These are phyloP conservation scores for Penicillium waksmanii DNA, from an alignment of 495 filamentous ascomycete genomes.

Conservation along the genomic window DNA sequence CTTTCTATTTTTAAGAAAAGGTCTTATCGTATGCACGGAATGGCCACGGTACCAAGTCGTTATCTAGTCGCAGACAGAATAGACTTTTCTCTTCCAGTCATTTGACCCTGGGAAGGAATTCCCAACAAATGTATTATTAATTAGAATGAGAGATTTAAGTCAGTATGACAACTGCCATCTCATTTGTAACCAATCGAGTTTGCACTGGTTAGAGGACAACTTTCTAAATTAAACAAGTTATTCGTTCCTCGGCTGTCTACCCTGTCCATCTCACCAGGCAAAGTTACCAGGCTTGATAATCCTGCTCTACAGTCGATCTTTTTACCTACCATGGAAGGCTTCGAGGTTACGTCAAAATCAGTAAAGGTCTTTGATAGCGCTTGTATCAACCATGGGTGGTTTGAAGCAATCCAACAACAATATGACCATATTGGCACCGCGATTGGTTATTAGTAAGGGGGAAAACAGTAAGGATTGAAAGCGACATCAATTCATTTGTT, in stretches of 20 bases:
- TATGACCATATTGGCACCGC: too few species aligned
- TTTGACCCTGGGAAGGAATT: not conserved
- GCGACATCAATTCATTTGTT: too few species aligned
- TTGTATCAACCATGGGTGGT: too few species aligned
- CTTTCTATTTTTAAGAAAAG: not conserved
- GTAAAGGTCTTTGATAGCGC: too few species aligned
- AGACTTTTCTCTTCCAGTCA: not conserved
- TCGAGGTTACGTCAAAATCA: too few species aligned
- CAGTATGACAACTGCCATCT: not conserved
- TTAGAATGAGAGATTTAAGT: not conserved
- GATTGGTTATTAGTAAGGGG: too few species aligned
- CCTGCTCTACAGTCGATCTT: too few species aligned
- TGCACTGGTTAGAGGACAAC: not conserved
- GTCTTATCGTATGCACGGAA: not conserved
- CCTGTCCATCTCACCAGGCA: not conserved
- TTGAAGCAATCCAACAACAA: too few species aligned
- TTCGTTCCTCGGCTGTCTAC: not conserved
- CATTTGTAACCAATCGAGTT: not conserved
- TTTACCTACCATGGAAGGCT: too few species aligned
- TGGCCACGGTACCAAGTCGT: not conserved
- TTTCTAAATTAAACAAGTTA: not conserved
- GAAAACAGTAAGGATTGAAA: too few species aligned
- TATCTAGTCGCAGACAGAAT: not conserved
- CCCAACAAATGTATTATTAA: not conserved
- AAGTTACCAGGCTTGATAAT: too few species aligned